A percentile compares a stretch with the other conserved stretches of the same genome.
phyloP scores from a whole-genome alignment of 345 rosid species.

The Pseudoturritis turrita region DNA sequence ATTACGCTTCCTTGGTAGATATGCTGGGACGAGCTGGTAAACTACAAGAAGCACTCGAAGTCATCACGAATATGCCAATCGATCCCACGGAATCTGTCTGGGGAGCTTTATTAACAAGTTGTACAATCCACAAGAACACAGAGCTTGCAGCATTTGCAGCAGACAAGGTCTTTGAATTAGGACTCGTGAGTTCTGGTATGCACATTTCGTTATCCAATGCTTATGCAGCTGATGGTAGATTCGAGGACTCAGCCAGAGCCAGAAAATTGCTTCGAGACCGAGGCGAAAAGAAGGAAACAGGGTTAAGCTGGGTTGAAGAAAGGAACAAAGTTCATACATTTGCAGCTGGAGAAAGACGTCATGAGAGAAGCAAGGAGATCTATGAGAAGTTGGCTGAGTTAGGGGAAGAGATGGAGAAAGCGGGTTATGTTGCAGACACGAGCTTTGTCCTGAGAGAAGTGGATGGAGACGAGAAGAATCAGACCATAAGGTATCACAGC shows the following conservation, averaged over 20 bases:
- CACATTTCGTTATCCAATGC: slow-evolving; percentile 68
- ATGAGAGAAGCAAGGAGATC: slow-evolving; percentile 53
- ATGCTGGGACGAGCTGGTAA: slow-evolving; percentile 81
- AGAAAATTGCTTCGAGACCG: slow-evolving; percentile 72
- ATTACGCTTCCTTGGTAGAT: slow-evolving; percentile 83
- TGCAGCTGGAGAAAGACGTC: slow-evolving; percentile 71
- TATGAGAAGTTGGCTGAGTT: slow-evolving; percentile 68
- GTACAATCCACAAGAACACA: slow-evolving; percentile 63
- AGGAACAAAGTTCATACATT: slow-evolving; percentile 80
- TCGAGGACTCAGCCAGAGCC: slow-evolving; percentile 76
- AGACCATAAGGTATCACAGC: slow-evolving; percentile 71
- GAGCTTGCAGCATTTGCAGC: slow-evolving; percentile 82
- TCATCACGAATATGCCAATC: slow-evolving; percentile 56
- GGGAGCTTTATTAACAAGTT: slow-evolving; percentile 86
- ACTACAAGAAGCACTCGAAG: slow-evolving; percentile 57
- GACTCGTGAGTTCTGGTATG: slow-evolving; percentile 64
- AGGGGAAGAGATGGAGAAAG: slow-evolving; percentile 73
- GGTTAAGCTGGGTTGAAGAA: slow-evolving; percentile 91
- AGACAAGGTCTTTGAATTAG: slow-evolving; percentile 64
- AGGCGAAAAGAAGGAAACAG: slow-evolving; percentile 88
- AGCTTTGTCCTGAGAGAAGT: slow-evolving; percentile 72
- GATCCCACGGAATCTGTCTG: slow-evolving; percentile 76
- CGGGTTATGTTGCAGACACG: slow-evolving; percentile 82
- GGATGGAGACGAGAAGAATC: slow-evolving; percentile 64
- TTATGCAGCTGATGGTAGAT: slow-evolving; percentile 90